Percentiles rank a stretch among this genome's conserved stretches.
Conservation (phyloP, 306 rosid genomes). For the cucumber (Cucumis sativus) region DNA sequence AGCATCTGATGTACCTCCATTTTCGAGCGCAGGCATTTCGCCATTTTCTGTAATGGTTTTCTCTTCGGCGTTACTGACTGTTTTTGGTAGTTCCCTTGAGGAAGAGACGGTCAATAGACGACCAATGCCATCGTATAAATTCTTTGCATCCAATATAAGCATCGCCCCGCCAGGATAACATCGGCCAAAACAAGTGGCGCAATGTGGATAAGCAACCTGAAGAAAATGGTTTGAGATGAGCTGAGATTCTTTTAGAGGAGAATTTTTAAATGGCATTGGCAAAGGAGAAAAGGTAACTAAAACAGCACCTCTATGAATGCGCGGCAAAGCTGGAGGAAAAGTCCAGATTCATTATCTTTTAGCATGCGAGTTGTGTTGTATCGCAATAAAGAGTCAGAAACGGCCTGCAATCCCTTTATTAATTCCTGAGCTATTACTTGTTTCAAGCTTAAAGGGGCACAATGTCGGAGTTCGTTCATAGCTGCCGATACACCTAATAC, state of each 20-base stretch:
- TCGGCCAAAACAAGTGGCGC: slow-evolving; percentile 88
- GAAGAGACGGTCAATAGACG: slow-evolving; percentile 56
- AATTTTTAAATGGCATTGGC: neutral
- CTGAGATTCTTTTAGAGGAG: neutral
- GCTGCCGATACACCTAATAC: slow-evolving; percentile 92
- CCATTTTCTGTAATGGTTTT: slow-evolving; percentile 46
- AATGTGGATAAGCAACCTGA: slow-evolving; percentile 78
- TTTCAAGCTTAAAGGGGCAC: slow-evolving; percentile 87
- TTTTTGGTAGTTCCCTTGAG: slow-evolving; percentile 56
- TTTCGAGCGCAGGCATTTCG: slow-evolving; percentile 34
- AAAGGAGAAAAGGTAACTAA: neutral
- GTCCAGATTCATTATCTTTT: slow-evolving; percentile 76
- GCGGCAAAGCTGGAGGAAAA: slow-evolving; percentile 88
- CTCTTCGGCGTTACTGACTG: slow-evolving; percentile 35
- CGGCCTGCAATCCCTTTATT: slow-evolving; percentile 64
- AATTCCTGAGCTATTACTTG: slow-evolving; percentile 72
- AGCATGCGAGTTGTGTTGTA: slow-evolving; percentile 79
- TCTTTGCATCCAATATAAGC: slow-evolving; percentile 61
- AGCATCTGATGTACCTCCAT: slow-evolving; percentile 33
- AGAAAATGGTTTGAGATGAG: slow-evolving; percentile 10
- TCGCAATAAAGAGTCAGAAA: slow-evolving; percentile 69
- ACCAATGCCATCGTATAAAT: slow-evolving; percentile 51
- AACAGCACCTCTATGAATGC: slow-evolving; percentile 69
- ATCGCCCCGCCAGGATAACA: slow-evolving; percentile 79
- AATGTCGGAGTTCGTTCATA: slow-evolving; percentile 91